Conservation (phyloP, 495 filamentous ascomycete genomes). For the Aspergillus ostianus region DNA sequence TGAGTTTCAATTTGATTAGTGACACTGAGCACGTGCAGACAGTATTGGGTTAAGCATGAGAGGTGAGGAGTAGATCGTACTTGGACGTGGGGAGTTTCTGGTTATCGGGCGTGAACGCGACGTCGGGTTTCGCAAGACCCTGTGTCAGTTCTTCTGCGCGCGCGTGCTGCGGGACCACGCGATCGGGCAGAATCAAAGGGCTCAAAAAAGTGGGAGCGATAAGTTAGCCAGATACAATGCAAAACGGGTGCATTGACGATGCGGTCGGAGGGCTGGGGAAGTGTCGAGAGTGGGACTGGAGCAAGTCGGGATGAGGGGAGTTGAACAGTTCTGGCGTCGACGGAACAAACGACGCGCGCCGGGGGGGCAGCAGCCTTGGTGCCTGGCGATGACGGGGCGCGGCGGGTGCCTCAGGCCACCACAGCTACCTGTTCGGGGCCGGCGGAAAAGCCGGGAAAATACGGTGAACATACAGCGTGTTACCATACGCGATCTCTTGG, state of each 20-base stretch:
- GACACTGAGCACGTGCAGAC: not conserved
- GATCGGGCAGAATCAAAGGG: not conserved
- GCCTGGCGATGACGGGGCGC: slow-evolving; percentile 15
- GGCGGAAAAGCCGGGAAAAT: no score
- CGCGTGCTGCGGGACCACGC: slow-evolving; percentile 10
- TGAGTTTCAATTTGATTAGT: not conserved
- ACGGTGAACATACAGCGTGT: no score
- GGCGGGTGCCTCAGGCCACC: slow-evolving; percentile 1
- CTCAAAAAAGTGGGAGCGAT: not conserved
- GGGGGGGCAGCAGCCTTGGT: slow-evolving; percentile 8
- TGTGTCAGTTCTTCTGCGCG: slow-evolving; percentile 15
- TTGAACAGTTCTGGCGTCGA: slow-evolving; percentile 9
- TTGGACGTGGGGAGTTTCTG: slow-evolving; percentile 18
- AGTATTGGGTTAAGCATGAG: not conserved
- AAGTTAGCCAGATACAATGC: not conserved
- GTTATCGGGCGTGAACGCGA: slow-evolving; percentile 18
- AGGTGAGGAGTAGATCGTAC: slow-evolving; percentile 6
- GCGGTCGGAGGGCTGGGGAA: not conserved
- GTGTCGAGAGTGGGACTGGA: slow-evolving; percentile 13
- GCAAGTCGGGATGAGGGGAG: slow-evolving; percentile 11
- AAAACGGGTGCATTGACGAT: slow-evolving; percentile 3
- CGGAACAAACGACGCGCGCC: slow-evolving; percentile 17
- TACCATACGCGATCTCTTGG: no score
- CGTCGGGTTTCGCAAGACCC: slow-evolving; percentile 10
- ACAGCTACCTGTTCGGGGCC: no score